Evolutionary conservation across 1,284 basidiomycete species (phyloP).

Genomic region (Tremellales sp.): DNA sequence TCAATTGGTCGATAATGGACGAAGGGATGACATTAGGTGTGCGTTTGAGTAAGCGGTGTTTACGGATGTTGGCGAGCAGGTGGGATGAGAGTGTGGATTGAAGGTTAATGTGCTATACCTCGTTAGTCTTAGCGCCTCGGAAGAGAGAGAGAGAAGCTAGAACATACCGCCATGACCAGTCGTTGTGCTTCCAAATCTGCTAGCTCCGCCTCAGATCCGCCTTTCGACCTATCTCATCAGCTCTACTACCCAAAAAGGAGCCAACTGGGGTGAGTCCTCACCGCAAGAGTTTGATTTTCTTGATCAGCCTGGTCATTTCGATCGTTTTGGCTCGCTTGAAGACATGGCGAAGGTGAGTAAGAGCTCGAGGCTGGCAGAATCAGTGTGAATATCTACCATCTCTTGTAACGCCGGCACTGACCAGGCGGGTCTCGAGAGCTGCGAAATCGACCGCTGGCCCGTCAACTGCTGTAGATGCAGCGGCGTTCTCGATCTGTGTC

Average conservation of each 20-base stretch:
- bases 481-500: neutral
- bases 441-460: neutral
- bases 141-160: neutral
- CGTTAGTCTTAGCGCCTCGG: neutral
- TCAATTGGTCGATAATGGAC: conserved; percentile 22
- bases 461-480: neutral
- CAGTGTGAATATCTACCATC: too few species aligned
- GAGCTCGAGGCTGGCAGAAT: conserved; percentile 35
- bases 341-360: conserved; percentile 45
- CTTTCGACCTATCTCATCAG: conserved; percentile 51
- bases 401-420: too few species aligned
- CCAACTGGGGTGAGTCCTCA: too few species aligned
- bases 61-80: conserved; percentile 66
- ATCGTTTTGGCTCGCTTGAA: conserved; percentile 74
- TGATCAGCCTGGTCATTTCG: conserved; percentile 77
- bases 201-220: conserved; percentile 48
- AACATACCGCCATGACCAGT: conserved; percentile 60
- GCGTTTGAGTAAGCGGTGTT: conserved; percentile 56
- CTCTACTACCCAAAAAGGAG: too few species aligned
- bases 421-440: too few species aligned
- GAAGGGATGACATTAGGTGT: conserved; percentile 45
- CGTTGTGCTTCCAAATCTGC: conserved; percentile 63
- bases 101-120: conserved; percentile 59
- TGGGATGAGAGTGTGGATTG: conserved; percentile 61
- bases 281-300: conserved; percentile 71